Conservation (phyloP, 1,139 yeast species). For the Zygosaccharomyces pseudobailii region DNA sequence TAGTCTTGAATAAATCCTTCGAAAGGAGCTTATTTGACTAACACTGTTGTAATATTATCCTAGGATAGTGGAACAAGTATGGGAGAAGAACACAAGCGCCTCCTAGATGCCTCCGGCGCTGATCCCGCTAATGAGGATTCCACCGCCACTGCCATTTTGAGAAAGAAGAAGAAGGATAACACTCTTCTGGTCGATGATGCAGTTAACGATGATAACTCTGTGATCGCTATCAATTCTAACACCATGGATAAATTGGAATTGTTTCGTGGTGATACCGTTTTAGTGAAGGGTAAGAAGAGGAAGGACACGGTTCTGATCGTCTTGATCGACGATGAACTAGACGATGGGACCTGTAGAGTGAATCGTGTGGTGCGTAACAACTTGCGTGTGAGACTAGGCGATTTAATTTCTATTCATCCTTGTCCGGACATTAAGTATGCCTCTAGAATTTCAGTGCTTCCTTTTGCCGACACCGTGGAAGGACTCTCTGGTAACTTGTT, state of each 20-base stretch:
- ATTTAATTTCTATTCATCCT: conserved; percentile 83
- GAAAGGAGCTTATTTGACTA: background rate
- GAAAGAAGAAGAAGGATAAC: conserved; percentile 97
- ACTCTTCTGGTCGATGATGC: conserved; percentile 92
- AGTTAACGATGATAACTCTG: conserved; percentile 93
- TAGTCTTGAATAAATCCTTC: background rate
- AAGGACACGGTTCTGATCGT: conserved; percentile 97
- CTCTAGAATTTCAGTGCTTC: conserved; percentile 85
- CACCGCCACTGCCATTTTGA: conserved; percentile 94
- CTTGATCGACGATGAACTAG: conserved; percentile 93
- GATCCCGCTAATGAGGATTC: conserved; percentile 61
- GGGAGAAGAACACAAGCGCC: conserved; percentile 38
- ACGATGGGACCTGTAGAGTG: conserved; percentile 89
- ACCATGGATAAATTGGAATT: conserved; percentile 94
- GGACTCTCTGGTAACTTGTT: conserved; percentile 97
- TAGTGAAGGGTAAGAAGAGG: conserved; percentile 97
- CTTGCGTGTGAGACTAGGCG: conserved; percentile 91
- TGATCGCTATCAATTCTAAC: conserved; percentile 87
- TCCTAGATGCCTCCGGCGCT: conserved; percentile 53
- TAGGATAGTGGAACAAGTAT: conserved; percentile 14
- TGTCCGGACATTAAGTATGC: conserved; percentile 98
- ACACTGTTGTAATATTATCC: background rate
- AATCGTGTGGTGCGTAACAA: conserved; percentile 96
- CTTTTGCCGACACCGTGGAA: conserved; percentile 96
- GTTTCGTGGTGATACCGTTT: conserved; percentile 96